Evolutionary conservation across 2,329 filamentous ascomycete genomes (phyloP).

Genomic region (Fusarium solani-melongenae): DNA sequence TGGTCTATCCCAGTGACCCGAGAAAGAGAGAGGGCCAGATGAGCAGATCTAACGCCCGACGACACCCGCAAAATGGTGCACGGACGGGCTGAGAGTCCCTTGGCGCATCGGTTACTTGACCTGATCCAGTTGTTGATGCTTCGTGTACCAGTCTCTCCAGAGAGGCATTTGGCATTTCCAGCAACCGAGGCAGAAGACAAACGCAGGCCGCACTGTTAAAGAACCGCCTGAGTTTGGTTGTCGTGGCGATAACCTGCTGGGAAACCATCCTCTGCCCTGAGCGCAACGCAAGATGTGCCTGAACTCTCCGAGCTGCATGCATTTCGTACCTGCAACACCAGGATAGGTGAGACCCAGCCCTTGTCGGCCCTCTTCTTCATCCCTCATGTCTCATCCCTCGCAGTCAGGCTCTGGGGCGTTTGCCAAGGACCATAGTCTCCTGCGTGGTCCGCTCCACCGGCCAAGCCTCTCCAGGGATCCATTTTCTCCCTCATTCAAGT

Average conservation of each 20-base stretch:
- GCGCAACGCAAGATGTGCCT: slow-evolving; percentile 8
- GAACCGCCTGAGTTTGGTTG: slow-evolving; percentile 24
- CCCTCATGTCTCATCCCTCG: slow-evolving; percentile 25
- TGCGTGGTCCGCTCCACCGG: slow-evolving; percentile 22
- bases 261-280: slow-evolving; percentile 11
- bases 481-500: slow-evolving; percentile 30
- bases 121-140: slow-evolving; percentile 21
- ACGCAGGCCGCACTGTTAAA: background rate
- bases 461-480: slow-evolving; percentile 41
- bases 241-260: slow-evolving; percentile 35
- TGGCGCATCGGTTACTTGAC: slow-evolving; percentile 39
- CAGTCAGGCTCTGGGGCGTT: slow-evolving; percentile 11
- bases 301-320: slow-evolving; percentile 16
- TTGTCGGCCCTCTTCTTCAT: slow-evolving; percentile 18
- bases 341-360: background rate
- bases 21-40: slow-evolving; percentile 9
- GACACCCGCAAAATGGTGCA: slow-evolving; percentile 33
- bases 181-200: slow-evolving; percentile 10
- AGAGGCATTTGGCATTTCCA: background rate
- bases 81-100: slow-evolving; percentile 21
- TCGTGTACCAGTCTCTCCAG: slow-evolving; percentile 9
- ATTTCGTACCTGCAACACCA: slow-evolving; percentile 11
- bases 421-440: slow-evolving; percentile 9
- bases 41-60: slow-evolving; percentile 37
- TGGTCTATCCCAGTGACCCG: slow-evolving; percentile 1